A percentile compares a stretch with the other conserved stretches of the same genome.
Evolutionary conservation across 371 early-diverging fungal species (phyloP).

Genomic region (Mucor circinelloides): DNA sequence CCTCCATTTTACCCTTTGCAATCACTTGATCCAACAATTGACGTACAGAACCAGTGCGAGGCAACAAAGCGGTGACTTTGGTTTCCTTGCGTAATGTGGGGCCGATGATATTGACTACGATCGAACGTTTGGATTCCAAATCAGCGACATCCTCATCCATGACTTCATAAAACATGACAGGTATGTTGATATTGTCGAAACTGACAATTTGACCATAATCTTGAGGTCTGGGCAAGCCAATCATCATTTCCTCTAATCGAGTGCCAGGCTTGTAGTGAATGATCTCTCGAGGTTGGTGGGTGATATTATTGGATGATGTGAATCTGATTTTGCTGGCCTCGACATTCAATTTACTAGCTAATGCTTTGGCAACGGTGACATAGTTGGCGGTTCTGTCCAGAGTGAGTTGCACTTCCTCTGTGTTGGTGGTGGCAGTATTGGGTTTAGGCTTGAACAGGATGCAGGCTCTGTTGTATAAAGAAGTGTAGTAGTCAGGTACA

Average conservation of each 20-base stretch:
- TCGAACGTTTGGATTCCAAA: slow-evolving; percentile 70
- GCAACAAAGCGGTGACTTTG: slow-evolving; percentile 58
- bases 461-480: slow-evolving; percentile 59
- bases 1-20: slow-evolving; percentile 46
- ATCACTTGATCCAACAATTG: slow-evolving; percentile 67
- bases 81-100: slow-evolving; percentile 33
- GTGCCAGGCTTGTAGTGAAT: slow-evolving; percentile 21
- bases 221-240: slow-evolving; percentile 7
- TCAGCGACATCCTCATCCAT: slow-evolving; percentile 78
- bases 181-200: slow-evolving; percentile 17
- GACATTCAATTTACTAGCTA: slow-evolving; percentile 19
- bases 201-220: slow-evolving; percentile 15
- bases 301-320: slow-evolving; percentile 19
- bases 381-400: slow-evolving; percentile 21
- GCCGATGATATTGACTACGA: slow-evolving; percentile 62
- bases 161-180: slow-evolving; percentile 73
- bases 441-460: slow-evolving; percentile 67
- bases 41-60: slow-evolving; percentile 57
- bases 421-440: neutral
- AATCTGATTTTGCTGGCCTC: slow-evolving; percentile 24
- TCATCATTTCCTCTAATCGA: slow-evolving; percentile 24
- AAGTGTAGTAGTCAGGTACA: slow-evolving; percentile 72
- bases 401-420: slow-evolving; percentile 18
- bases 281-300: slow-evolving; percentile 22
- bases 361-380: neutral